Evolutionary conservation across 2,329 filamentous ascomycete species (phyloP).

Genomic region (Penicillium rolfsii): DNA sequence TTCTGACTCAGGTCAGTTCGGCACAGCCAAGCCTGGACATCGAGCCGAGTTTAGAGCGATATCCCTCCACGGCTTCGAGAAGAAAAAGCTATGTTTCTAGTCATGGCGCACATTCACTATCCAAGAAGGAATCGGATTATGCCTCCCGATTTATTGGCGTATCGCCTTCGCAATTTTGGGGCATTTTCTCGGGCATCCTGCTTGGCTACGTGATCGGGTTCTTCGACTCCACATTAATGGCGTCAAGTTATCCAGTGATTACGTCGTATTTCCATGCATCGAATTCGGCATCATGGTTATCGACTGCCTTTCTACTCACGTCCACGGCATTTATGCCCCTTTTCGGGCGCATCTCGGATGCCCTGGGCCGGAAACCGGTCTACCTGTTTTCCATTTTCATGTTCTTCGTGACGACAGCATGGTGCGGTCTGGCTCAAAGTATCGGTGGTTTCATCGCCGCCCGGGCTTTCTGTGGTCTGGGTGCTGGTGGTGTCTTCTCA

Average conservation of each 20-base stretch:
- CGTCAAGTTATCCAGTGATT: conserved; percentile 77
- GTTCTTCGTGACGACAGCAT: conserved; percentile 67
- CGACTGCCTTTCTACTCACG: conserved; percentile 76
- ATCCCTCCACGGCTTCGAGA: conserved; percentile 20
- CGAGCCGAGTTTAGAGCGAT: conserved; percentile 31
- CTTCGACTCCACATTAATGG: conserved; percentile 82
- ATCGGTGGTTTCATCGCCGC: conserved; percentile 74
- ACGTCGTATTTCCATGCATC: conserved; percentile 78
- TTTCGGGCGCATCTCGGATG: conserved; percentile 73
- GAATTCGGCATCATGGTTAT: conserved; percentile 81
- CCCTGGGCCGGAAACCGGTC: conserved; percentile 68
- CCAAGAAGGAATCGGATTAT: conserved; percentile 27
- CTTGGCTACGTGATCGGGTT: conserved; percentile 60
- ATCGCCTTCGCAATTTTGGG: conserved; percentile 58
- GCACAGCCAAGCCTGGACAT: conserved; percentile 32
- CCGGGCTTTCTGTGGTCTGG: conserved; percentile 70
- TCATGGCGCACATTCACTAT: conserved; percentile 12
- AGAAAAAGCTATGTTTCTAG: conserved; percentile 14
- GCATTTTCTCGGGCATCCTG: conserved; percentile 64
- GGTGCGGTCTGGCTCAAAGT: conserved; percentile 70
- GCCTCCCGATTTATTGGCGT: conserved; percentile 44
- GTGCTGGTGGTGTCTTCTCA: conserved; percentile 71
- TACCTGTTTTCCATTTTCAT: conserved; percentile 66
- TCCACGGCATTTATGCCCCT: conserved; percentile 76
- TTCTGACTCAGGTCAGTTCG: conserved; percentile 33